These are phyloP conservation scores for Fusarium duplospermum DNA, from an alignment of 2,329 filamentous ascomycete genomes.

Conservation along the genomic window DNA sequence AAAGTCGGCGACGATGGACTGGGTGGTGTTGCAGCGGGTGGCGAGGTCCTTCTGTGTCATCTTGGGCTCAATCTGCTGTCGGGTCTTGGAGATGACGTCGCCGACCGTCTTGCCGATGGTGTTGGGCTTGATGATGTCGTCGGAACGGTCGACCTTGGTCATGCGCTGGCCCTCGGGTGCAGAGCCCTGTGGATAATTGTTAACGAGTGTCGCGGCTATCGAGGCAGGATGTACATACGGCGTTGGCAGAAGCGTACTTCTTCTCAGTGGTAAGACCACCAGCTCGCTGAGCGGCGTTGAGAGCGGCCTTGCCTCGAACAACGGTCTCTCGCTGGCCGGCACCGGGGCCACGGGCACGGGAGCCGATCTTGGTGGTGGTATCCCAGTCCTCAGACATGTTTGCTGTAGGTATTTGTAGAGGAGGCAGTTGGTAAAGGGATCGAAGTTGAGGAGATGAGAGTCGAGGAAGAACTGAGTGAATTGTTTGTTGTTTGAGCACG, in stretches of 20 bases:
- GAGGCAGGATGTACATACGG: conserved; percentile 49
- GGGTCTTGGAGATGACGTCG: conserved; percentile 82
- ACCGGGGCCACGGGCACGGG: conserved; percentile 79
- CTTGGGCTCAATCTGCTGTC: conserved; percentile 86
- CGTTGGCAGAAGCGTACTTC: conserved; percentile 83
- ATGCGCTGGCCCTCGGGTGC: conserved; percentile 86
- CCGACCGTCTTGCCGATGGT: conserved; percentile 85
- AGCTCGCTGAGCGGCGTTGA: conserved; percentile 89
- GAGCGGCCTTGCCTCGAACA: conserved; percentile 81
- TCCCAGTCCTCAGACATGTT: conserved; percentile 82
- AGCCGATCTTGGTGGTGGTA: conserved; percentile 90
- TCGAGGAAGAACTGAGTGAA: conserved; percentile 15
- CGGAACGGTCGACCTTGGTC: conserved; percentile 96
- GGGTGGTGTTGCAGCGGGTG: conserved; percentile 89
- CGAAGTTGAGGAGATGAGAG: not conserved
- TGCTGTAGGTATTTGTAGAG: conserved; percentile 47
- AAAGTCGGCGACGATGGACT: conserved; percentile 82
- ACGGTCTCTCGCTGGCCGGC: conserved; percentile 82
- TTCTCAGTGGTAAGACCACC: conserved; percentile 89
- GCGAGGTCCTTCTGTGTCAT: conserved; percentile 94
- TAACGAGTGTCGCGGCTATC: conserved; percentile 8
- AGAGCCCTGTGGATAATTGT: conserved; percentile 40
- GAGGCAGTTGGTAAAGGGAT: not conserved
- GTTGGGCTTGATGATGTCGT: conserved; percentile 98
- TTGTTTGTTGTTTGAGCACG: conserved; percentile 32